Evolutionary conservation across 805 yeast genomes (phyloP).

Genomic region (Yarrowia bubula): DNA sequence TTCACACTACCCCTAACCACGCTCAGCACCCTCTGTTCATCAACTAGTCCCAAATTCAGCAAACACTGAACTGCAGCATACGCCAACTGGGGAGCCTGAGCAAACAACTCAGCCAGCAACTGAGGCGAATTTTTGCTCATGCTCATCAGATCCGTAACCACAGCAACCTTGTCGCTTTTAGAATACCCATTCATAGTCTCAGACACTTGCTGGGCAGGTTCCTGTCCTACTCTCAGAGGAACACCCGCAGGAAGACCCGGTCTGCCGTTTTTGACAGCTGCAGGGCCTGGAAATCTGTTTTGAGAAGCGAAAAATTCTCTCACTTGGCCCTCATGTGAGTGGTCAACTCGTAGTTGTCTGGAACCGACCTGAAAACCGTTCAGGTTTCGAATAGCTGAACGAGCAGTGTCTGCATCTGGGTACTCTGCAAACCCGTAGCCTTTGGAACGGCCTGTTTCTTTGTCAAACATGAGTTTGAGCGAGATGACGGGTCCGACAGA

Average conservation of each 20-base stretch:
- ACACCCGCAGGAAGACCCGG: slow-evolving; percentile 52
- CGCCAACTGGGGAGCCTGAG: slow-evolving; percentile 74
- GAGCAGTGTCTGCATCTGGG: slow-evolving; percentile 79
- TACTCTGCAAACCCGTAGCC: slow-evolving; percentile 89
- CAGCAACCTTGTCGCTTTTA: slow-evolving; percentile 46
- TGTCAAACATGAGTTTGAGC: slow-evolving; percentile 76
- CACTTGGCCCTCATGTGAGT: slow-evolving; percentile 57
- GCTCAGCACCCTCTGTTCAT: slow-evolving; percentile 27
- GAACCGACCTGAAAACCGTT: slow-evolving; percentile 75
- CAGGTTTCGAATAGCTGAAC: slow-evolving; percentile 84
- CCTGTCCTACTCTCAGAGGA: slow-evolving; percentile 41
- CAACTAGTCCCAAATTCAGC: slow-evolving; percentile 43
- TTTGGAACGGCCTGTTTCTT: slow-evolving; percentile 83
- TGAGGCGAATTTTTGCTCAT: slow-evolving; percentile 59
- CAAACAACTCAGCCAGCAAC: slow-evolving; percentile 57
- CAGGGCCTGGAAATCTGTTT: slow-evolving; percentile 31
- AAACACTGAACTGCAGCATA: slow-evolving; percentile 79
- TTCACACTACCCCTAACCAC: not conserved
- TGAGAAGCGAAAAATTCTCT: slow-evolving; percentile 75
- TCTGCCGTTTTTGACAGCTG: not conserved
- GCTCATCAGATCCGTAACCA: slow-evolving; percentile 57
- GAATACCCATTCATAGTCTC: slow-evolving; percentile 45
- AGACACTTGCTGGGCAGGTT: slow-evolving; percentile 48
- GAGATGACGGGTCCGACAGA: slow-evolving; percentile 86
- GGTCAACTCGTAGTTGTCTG: slow-evolving; percentile 71